phyloP scores from a whole-genome alignment of 1,284 basidiomycete species.

The Ganoderma lucidum region DNA sequence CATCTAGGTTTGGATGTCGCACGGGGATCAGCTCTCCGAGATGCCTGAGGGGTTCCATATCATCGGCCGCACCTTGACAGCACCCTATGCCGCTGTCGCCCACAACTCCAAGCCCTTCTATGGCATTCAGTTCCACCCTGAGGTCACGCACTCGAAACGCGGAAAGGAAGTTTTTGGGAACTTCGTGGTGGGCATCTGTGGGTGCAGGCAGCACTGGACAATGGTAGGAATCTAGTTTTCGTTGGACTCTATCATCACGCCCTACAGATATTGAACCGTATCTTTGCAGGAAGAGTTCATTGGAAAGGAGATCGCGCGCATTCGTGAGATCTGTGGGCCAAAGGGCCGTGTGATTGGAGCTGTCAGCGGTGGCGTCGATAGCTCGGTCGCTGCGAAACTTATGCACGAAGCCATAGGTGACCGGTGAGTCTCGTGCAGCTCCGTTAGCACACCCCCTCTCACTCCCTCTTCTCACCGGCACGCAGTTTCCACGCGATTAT shows the following conservation, averaged over 20 bases:
- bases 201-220: constrained; percentile 89
- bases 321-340: constrained; percentile 94
- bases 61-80: constrained; percentile 88
- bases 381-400: constrained; percentile 97
- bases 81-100: constrained; percentile 94
- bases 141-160: constrained; percentile 94
- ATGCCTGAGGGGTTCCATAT: constrained; percentile 88
- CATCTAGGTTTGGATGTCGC: constrained; percentile 97
- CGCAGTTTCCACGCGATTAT: constrained; percentile 97
- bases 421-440: constrained; percentile 58
- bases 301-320: constrained; percentile 95
- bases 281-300: constrained; percentile 90
- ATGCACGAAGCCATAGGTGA: constrained; percentile 99
- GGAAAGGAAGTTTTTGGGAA: constrained; percentile 93
- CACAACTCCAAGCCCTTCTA: constrained; percentile 93
- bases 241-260: background rate
- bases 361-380: constrained; percentile 97
- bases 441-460: background rate
- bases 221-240: constrained; percentile 68
- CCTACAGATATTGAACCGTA: background rate
- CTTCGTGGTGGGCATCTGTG: constrained; percentile 90
- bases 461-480: constrained; percentile 3
- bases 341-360: constrained; percentile 98
- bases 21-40: constrained; percentile 92
- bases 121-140: constrained; percentile 99